These are phyloP conservation scores for Magnaporthales sp. DNA, from an alignment of 2,329 filamentous ascomycete genomes.

Conservation along the genomic window DNA sequence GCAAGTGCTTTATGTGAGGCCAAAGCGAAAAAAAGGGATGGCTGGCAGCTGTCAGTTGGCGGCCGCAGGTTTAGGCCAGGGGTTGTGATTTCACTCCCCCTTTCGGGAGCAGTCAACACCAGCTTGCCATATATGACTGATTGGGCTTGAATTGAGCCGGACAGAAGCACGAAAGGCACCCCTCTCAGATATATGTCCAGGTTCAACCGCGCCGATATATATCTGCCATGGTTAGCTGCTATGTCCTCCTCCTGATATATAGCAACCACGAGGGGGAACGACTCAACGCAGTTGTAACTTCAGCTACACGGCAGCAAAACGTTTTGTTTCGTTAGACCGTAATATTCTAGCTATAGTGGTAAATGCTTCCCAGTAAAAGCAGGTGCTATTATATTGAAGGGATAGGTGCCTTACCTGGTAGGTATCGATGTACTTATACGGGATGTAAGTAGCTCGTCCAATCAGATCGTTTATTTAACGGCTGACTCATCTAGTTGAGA, in stretches of 20 bases:
- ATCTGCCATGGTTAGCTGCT: neutral
- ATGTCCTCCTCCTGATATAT: neutral
- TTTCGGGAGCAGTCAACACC: neutral
- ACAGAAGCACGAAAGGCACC: neutral
- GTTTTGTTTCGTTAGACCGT: neutral
- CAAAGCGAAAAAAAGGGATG: neutral
- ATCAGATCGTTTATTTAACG: neutral
- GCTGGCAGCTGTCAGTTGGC: neutral
- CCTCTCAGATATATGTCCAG: neutral
- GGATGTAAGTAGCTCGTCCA: neutral
- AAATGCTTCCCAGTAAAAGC: neutral
- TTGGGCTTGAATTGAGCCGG: neutral
- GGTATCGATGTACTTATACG: neutral
- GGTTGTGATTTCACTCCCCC: neutral
- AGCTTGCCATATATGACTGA: neutral
- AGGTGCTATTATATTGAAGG: neutral
- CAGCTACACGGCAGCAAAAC: neutral
- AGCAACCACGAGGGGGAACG: neutral
- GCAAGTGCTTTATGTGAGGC: neutral
- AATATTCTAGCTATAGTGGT: neutral
- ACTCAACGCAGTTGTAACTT: neutral
- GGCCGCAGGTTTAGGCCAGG: neutral
- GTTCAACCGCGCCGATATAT: neutral
- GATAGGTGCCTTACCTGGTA: neutral
- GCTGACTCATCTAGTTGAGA: neutral